phyloP scores from a whole-genome alignment of 164 flowering plant genomes.

The Magnolia officinalis region DNA sequence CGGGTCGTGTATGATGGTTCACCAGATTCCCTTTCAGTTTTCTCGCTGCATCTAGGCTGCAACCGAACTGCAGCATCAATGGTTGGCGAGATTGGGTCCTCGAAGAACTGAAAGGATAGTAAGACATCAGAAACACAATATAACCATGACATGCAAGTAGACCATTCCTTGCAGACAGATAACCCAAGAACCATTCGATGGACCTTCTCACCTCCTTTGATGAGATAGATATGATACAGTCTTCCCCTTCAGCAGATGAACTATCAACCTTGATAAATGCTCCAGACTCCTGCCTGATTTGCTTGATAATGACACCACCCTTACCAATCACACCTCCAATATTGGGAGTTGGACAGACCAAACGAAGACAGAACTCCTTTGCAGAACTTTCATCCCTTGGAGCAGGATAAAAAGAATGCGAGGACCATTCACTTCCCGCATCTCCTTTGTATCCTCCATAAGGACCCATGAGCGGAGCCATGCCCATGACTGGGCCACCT shows the following conservation, averaged over 20 bases:
- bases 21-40: slow-evolving; percentile 81
- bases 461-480: slow-evolving; percentile 62
- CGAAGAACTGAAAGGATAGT: slow-evolving; percentile 55
- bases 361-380: slow-evolving; percentile 74
- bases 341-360: slow-evolving; percentile 72
- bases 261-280: slow-evolving; percentile 86
- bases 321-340: slow-evolving; percentile 93
- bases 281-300: slow-evolving; percentile 86
- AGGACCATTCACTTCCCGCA: slow-evolving; percentile 50
- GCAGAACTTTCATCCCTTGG: slow-evolving; percentile 66
- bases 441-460: slow-evolving; percentile 87
- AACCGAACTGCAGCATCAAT: slow-evolving; percentile 86
- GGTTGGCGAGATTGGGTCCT: slow-evolving; percentile 70
- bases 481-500: slow-evolving; percentile 66
- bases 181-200: neutral
- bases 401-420: slow-evolving; percentile 58
- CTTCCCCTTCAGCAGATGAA: slow-evolving; percentile 69
- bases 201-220: slow-evolving; percentile 61
- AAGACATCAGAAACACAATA: neutral
- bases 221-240: slow-evolving; percentile 70
- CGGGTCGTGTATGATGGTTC: slow-evolving; percentile 66
- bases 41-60: slow-evolving; percentile 93
- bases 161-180: neutral
- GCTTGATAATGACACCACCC: slow-evolving; percentile 82
- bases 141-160: neutral